Evolutionary conservation across 176 grass and related monocot genomes (phyloP), one percentile per base, ranked within the genome.

Genomic region (Oryza nivara): DNA sequence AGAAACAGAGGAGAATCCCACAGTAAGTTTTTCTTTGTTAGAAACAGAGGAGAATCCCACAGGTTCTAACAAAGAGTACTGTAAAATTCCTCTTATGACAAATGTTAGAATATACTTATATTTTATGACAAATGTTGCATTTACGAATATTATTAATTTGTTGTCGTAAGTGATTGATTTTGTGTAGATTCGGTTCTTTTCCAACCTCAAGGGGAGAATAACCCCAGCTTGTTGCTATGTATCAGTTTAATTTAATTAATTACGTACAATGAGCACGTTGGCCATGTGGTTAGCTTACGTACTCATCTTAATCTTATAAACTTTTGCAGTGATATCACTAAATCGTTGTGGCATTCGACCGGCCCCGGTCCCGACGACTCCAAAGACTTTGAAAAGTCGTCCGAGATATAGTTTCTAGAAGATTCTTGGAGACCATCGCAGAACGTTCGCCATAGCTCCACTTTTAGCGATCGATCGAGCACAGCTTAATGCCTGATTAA

Each of bases 351-450:
- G 23, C 14, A 28, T 15, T 73, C n/a, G 20, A 44, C 22, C n/a
- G 23, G 6, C 45, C 45, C 45, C 12, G 14, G n/a, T 63, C 58
- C n/a, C n/a, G 20, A 63, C 16, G 72, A 51, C 9, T 19, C 8
- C 25, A 16, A 34, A 3, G 15, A 3, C 72, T 52, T 81, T 68
- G 85, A 86, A 44, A 45, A 81, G 61, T 81, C 77, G 70, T 81
- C 77, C 32, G n/a, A 44, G 77, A 20, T 28, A 11, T n/a, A 23
- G 58, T 63, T 63, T 84, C 72, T 74, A 80, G 76, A 86, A 86
- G 77, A 44, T 11, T 48, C 85, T 43, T 22, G 70, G 69, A 73
- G 1, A 67, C 77, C 77, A 74, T 80, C 56, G 56, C 70, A 35
- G 70, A 75, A 68, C 45, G 66, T 74, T 74, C 77, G 34, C 56